Percentiles rank a stretch among this genome's conserved stretches.
Conservation (phyloP, 2,329 filamentous ascomycete genomes). For the Diaporthe sp. region DNA sequence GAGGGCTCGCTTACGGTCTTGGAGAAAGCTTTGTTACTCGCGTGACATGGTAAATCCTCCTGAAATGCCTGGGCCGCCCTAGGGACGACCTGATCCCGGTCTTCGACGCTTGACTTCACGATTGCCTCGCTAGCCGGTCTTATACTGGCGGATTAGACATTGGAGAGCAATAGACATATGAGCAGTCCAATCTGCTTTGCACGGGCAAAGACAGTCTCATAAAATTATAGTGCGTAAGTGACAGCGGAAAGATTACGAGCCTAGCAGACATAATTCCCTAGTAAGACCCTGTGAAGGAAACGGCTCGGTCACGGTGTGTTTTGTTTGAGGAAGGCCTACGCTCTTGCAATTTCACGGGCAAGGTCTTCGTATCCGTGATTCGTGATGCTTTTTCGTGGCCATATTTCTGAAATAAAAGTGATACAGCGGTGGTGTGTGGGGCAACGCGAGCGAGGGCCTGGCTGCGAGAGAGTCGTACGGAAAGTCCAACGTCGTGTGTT, state of each 20-base stretch:
- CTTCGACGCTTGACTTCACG: background rate
- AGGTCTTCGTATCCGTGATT: background rate
- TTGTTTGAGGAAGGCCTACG: background rate
- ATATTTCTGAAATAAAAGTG: background rate
- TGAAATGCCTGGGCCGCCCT: background rate
- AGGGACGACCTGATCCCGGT: background rate
- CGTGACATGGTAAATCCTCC: background rate
- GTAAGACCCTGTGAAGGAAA: background rate
- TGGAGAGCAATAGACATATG: background rate
- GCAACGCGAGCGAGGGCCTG: background rate
- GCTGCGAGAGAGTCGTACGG: background rate
- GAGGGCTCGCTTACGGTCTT: slow-evolving; percentile 1
- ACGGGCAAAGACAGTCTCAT: too few species aligned
- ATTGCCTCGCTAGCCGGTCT: background rate
- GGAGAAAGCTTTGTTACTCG: slow-evolving; percentile 3
- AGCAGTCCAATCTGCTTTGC: background rate
- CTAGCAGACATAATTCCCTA: background rate
- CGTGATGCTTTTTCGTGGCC: background rate
- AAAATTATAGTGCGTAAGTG: background rate
- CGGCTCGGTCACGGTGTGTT: background rate
- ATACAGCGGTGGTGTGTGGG: background rate
- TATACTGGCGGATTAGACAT: too few species aligned
- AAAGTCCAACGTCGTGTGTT: background rate
- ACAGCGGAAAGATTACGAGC: background rate
- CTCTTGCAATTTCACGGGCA: background rate